These are phyloP conservation scores for Solanum gracilifrons DNA, from an alignment of 257 asterid species.

Conservation along the genomic window DNA sequence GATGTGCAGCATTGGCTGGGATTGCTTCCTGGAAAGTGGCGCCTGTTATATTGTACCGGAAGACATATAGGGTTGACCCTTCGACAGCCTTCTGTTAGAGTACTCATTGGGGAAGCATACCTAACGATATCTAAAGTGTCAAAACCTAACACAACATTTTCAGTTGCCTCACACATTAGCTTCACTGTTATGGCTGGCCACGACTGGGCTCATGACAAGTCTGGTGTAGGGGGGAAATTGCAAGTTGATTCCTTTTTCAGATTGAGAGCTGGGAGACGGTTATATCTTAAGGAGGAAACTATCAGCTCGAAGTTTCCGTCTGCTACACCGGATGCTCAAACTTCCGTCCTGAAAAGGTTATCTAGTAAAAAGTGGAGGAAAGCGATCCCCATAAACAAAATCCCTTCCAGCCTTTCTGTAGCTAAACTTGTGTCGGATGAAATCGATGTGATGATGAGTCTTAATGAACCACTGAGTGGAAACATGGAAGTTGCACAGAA, in stretches of 20 bases:
- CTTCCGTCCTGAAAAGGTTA: conserved; percentile 38
- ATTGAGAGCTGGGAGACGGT: conserved; percentile 76
- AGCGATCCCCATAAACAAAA: conserved; percentile 43
- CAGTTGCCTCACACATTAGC: conserved; percentile 45
- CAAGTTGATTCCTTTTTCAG: conserved; percentile 35
- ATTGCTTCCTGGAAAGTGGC: conserved; percentile 87
- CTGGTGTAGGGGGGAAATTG: conserved; percentile 52
- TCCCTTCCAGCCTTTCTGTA: conserved; percentile 78
- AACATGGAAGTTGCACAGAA: conserved; percentile 30
- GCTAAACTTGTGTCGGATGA: conserved; percentile 58
- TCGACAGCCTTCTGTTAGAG: conserved; percentile 64
- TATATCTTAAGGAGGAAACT: conserved; percentile 52
- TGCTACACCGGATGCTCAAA: conserved; percentile 25
- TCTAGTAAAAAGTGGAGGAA: conserved; percentile 72
- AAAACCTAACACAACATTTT: conserved; percentile 45
- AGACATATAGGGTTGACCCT: conserved; percentile 81
- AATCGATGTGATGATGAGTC: conserved; percentile 43
- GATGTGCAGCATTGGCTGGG: conserved; percentile 66
- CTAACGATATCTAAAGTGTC: conserved; percentile 42
- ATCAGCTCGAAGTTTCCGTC: conserved; percentile 13
- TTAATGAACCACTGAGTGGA: conserved; percentile 41
- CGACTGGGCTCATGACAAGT: conserved; percentile 76
- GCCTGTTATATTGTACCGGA: conserved; percentile 82
- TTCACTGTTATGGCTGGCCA: conserved; percentile 50
- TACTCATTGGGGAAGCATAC: conserved; percentile 62